A percentile compares a stretch with the other conserved stretches of the same genome.
Conservation (phyloP, 805 yeast species). For the Wickerhamiella domercqiae region DNA sequence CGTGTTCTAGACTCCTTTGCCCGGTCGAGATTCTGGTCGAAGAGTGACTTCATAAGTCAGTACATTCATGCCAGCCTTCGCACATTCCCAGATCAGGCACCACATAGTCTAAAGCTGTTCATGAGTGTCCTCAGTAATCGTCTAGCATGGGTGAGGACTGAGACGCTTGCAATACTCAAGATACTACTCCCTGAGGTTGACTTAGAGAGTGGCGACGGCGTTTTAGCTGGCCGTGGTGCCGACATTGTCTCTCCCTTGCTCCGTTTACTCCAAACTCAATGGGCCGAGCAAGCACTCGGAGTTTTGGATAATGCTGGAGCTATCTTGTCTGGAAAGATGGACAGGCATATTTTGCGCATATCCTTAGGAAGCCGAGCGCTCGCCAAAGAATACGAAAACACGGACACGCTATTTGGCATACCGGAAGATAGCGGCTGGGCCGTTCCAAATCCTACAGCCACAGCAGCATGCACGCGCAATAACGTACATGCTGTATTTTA, state of each 20-base stretch:
- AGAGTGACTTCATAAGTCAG: constrained; percentile 76
- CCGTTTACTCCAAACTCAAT: constrained; percentile 64
- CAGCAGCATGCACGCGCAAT: constrained; percentile 76
- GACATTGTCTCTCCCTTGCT: constrained; percentile 84
- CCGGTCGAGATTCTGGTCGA: constrained; percentile 71
- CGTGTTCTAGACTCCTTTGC: constrained; percentile 63
- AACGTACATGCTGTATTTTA: constrained; percentile 92
- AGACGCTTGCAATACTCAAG: constrained; percentile 62
- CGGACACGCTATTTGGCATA: constrained; percentile 83
- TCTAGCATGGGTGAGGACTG: constrained; percentile 62
- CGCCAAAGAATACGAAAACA: constrained; percentile 58
- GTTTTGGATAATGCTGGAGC: constrained; percentile 74
- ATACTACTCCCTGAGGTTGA: constrained; percentile 65
- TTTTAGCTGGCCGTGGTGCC: constrained; percentile 82
- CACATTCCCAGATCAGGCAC: constrained; percentile 58
- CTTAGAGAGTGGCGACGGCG: constrained; percentile 41
- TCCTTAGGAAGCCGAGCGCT: constrained; percentile 70
- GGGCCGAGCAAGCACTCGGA: constrained; percentile 75
- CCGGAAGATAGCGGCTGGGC: constrained; percentile 97
- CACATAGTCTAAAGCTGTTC: constrained; percentile 57
- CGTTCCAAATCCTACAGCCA: constrained; percentile 84
- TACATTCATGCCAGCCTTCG: constrained; percentile 53
- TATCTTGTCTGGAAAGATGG: constrained; percentile 83
- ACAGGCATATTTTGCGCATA: constrained; percentile 81
- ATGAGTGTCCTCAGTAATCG: constrained; percentile 69